Percentiles rank a stretch among this genome's conserved stretches.
These are phyloP conservation scores for Cutaneotrichosporon cavernicola DNA, from an alignment of 1,284 basidiomycete species.

Conservation along the genomic window DNA sequence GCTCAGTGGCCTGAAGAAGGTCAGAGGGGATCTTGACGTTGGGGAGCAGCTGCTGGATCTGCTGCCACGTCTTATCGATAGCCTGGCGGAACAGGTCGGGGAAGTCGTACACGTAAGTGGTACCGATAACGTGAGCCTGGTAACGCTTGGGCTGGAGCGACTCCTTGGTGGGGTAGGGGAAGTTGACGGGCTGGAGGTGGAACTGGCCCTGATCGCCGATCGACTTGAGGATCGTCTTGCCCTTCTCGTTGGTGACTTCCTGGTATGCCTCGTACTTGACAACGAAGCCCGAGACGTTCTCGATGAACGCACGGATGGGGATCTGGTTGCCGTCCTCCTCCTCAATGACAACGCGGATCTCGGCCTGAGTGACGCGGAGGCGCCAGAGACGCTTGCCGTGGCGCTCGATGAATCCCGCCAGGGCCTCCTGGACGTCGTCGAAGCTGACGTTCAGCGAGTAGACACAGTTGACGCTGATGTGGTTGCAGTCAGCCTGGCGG, in stretches of 20 bases:
- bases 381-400: slow-evolving; percentile 98
- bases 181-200: slow-evolving; percentile 88
- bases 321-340: slow-evolving; percentile 89
- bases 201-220: slow-evolving; percentile 86
- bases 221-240: slow-evolving; percentile 89
- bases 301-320: slow-evolving; percentile 94
- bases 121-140: slow-evolving; percentile 97
- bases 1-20: slow-evolving; percentile 78
- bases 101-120: slow-evolving; percentile 99
- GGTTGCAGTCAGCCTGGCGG: slow-evolving; percentile 89
- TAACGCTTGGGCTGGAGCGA: slow-evolving; percentile 99
- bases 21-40: slow-evolving; percentile 72
- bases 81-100: slow-evolving; percentile 98
- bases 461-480: slow-evolving; percentile 97
- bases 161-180: slow-evolving; percentile 93
- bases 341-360: slow-evolving; percentile 93
- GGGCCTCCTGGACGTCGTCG: slow-evolving; percentile 91
- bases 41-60: slow-evolving; percentile 65
- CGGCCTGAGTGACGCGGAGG: slow-evolving; percentile 92
- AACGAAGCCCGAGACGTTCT: slow-evolving; percentile 98
- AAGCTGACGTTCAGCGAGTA: slow-evolving; percentile 94
- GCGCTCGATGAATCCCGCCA: slow-evolving; percentile 96
- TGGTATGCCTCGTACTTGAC: slow-evolving; percentile 99
- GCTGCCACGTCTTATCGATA: slow-evolving; percentile 86
- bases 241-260: slow-evolving; percentile 94